Evolutionary conservation across 768 basidiomycete genomes (phyloP), one percentile per base, ranked within the genome.

Genomic region (Sarcodon aspratus): DNA sequence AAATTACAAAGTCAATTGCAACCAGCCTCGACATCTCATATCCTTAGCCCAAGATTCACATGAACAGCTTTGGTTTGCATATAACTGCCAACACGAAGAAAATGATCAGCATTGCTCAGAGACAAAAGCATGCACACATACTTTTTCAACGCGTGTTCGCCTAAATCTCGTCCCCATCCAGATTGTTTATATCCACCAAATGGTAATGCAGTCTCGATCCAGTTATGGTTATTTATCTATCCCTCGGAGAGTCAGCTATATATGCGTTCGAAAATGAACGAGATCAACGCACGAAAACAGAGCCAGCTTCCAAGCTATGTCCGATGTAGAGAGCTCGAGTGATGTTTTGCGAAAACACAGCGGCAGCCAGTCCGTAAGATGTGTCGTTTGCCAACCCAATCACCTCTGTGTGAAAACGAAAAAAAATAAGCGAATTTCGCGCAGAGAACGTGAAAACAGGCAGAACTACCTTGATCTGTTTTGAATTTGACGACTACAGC

Each of bases 371-470:
- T 50, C 94, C 94, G 63, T 93, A 95, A 45, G 69, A 58, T 0
- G 87, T 84, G 61, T 95, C 83, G 66, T 99, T 99, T 27, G 91
- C 95, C 59, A 78, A 73, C 44, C 63, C 64, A 55, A 88, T 65
- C 35, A 80, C 80, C 50, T 86, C 79, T 38, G 18, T 12, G 2
- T n/a, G 31, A 12, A 13, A n/a, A n/a, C n/a, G n/a, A n/a, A n/a
- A n/a, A n/a, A n/a, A n/a, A 33, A 13, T 17, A 18, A 36, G 5
- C 5, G 5, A 27, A 27, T 27, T 27, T 27, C 21, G 21, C 21
- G 21, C 21, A 27, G 3, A 27, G 21, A 27, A 27, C 21, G 21
- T 27, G 21, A 27, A n/a, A 27, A 27, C 21, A 27, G 21, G 5
- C 21, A n/a, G 17, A 2, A 9, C 3, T 42, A 36, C 18, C 61